Percentiles rank a stretch among this genome's conserved stretches.
Evolutionary conservation across 2,329 filamentous ascomycete genomes (phyloP).

Genomic region (Aspergillus fructus): DNA sequence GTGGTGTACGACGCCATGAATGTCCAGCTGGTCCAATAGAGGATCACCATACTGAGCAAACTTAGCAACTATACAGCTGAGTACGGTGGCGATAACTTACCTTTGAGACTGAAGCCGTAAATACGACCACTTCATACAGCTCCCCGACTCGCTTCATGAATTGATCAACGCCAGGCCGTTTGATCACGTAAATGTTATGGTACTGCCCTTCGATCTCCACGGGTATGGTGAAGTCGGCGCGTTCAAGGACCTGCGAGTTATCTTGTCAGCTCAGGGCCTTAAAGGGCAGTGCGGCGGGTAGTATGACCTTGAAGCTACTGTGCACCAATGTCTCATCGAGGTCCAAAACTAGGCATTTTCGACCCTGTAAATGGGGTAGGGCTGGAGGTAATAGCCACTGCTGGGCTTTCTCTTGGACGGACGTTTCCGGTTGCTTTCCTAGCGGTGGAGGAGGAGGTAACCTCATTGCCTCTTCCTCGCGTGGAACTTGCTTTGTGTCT

Average conservation of each 20-base stretch:
- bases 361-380: constrained; percentile 73
- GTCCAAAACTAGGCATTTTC: constrained; percentile 93
- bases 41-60: constrained; percentile 82
- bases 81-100: constrained; percentile 49
- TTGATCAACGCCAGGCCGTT: constrained; percentile 94
- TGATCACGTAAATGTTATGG: constrained; percentile 99
- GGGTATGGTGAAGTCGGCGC: constrained; percentile 97
- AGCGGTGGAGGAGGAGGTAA: constrained; percentile 58
- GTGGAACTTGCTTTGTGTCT: constrained; percentile 43
- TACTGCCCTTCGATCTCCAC: constrained; percentile 99
- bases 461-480: constrained; percentile 42
- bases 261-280: constrained; percentile 4
- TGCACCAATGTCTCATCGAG: constrained; percentile 96
- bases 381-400: constrained; percentile 81
- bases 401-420: constrained; percentile 48
- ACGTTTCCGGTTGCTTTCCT: constrained; percentile 34
- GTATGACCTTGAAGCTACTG: constrained; percentile 91
- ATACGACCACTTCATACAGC: constrained; percentile 96
- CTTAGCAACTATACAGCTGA: constrained; percentile 11
- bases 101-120: constrained; percentile 98
- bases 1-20: constrained; percentile 95
- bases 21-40: constrained; percentile 91
- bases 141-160: constrained; percentile 99
- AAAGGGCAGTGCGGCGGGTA: background rate
- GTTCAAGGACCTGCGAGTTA: constrained; percentile 75